A percentile compares a stretch with the other conserved stretches of the same genome.
These are phyloP conservation scores for Gillenia trifoliata DNA, from an alignment of 306 rosid genomes.

Conservation along the genomic window DNA sequence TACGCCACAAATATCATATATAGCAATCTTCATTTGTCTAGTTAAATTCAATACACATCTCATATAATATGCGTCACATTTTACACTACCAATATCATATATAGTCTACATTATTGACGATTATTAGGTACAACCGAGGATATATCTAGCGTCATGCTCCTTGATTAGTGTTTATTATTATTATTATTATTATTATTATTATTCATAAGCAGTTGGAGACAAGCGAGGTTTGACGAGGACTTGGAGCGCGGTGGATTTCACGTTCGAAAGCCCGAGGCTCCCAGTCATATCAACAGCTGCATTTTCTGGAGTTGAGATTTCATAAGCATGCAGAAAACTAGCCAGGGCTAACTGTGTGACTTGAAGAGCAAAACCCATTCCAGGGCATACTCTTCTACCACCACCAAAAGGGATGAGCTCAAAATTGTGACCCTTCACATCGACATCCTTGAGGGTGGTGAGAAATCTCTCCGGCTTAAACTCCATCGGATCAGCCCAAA, in stretches of 20 bases:
- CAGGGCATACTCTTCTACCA: slow-evolving; percentile 33
- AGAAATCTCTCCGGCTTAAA: slow-evolving; percentile 57
- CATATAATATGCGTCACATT: too few relatives aligned
- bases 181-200: too few relatives aligned
- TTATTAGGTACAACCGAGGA: too few relatives aligned
- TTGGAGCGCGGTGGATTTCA: slow-evolving; percentile 1
- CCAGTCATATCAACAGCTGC: slow-evolving; percentile 18
- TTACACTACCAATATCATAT: too few relatives aligned
- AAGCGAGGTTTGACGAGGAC: slow-evolving; percentile 13
- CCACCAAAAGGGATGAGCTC: slow-evolving; percentile 28
- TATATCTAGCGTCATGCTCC: too few relatives aligned
- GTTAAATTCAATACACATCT: too few relatives aligned
- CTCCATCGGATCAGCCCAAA: slow-evolving; percentile 44
- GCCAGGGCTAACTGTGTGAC: slow-evolving; percentile 18
- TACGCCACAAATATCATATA: too few relatives aligned
- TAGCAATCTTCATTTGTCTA: too few relatives aligned
- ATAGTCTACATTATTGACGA: too few relatives aligned
- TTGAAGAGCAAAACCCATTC: slow-evolving; percentile 14
- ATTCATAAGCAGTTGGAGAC: background rate
- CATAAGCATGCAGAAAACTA: slow-evolving; percentile 8
- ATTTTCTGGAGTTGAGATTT: background rate
- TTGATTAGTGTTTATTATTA: too few relatives aligned
- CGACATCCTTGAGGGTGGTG: background rate
- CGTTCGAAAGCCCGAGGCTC: background rate
- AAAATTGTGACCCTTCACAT: slow-evolving; percentile 17